Evolutionary conservation across 2,329 filamentous ascomycete genomes (phyloP).

Genomic region (Mycosphaerelloides madeirae): DNA sequence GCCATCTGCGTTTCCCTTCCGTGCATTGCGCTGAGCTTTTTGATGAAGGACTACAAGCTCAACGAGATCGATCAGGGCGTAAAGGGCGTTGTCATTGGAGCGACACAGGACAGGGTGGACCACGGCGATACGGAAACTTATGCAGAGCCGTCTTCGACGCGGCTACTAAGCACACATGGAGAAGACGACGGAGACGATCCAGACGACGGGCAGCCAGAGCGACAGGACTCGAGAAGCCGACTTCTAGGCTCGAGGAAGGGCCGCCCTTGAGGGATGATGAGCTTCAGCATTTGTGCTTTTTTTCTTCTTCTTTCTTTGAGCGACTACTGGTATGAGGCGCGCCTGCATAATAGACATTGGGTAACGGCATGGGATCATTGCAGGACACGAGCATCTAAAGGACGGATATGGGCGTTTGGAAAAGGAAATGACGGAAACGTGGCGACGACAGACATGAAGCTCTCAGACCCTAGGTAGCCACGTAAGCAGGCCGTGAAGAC

Average conservation of each 20-base stretch:
- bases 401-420: too few relatives aligned
- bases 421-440: too few relatives aligned
- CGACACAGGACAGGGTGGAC: conserved; percentile 17
- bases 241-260: conserved; percentile 14
- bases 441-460: too few relatives aligned
- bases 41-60: conserved; percentile 57
- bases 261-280: conserved; percentile 9
- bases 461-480: too few relatives aligned
- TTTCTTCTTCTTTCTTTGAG: too few relatives aligned
- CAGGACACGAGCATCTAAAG: too few relatives aligned
- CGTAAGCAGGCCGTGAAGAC: too few relatives aligned
- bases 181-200: conserved; percentile 16
- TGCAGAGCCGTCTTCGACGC: conserved; percentile 14
- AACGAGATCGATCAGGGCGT: conserved; percentile 46
- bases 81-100: conserved; percentile 40
- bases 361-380: too few relatives aligned
- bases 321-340: too few relatives aligned
- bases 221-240: conserved; percentile 19
- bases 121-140: conserved; percentile 20
- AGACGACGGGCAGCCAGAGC: conserved; percentile 8
- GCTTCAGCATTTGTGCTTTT: too few relatives aligned
- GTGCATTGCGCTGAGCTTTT: conserved; percentile 51
- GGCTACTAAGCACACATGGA: conserved; percentile 8
- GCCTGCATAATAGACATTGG: too few relatives aligned
- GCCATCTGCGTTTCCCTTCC: conserved; percentile 53